Percentiles rank a stretch among this genome's conserved stretches.
phyloP scores from a whole-genome alignment of 495 filamentous ascomycete genomes.

The Niebla homalea region DNA sequence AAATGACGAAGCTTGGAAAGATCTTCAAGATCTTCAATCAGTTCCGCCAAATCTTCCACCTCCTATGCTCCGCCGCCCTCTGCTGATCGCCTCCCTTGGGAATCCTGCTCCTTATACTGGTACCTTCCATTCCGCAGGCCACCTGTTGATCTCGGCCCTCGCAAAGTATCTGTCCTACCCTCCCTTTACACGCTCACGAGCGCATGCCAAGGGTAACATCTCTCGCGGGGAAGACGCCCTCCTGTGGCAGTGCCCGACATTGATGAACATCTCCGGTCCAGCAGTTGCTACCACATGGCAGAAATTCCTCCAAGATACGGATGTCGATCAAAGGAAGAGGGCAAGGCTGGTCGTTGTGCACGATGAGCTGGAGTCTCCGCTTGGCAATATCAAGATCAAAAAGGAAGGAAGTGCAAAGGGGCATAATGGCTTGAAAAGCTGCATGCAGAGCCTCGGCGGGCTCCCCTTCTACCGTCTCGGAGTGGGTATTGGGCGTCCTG shows the following conservation, averaged over 20 bases:
- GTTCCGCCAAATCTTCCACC: not conserved
- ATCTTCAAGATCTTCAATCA: not conserved
- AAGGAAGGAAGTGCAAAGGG: slow-evolving; percentile 46
- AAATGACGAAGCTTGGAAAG: too few relatives aligned
- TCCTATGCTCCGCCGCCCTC: slow-evolving; percentile 25
- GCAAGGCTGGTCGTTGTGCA: slow-evolving; percentile 59
- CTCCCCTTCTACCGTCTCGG: slow-evolving; percentile 36
- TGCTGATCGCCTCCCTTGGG: slow-evolving; percentile 62
- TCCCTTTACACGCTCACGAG: slow-evolving; percentile 28
- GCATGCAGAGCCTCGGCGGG: slow-evolving; percentile 32
- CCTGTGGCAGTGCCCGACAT: slow-evolving; percentile 51
- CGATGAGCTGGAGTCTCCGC: slow-evolving; percentile 62
- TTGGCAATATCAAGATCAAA: slow-evolving; percentile 52
- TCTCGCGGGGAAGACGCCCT: slow-evolving; percentile 40
- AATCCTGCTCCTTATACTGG: slow-evolving; percentile 50
- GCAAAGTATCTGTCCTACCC: slow-evolving; percentile 31
- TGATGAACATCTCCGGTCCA: slow-evolving; percentile 63
- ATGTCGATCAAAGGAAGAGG: slow-evolving; percentile 16
- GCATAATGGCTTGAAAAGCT: slow-evolving; percentile 69
- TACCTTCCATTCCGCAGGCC: slow-evolving; percentile 73
- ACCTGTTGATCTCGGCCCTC: slow-evolving; percentile 50
- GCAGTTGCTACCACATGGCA: slow-evolving; percentile 33
- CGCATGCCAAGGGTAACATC: slow-evolving; percentile 28
- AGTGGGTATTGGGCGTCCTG: slow-evolving; percentile 61
- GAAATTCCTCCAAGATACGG: slow-evolving; percentile 26